Evolutionary conservation across 176 grass and related monocot genomes (phyloP).

Genomic region (Carex pumila): DNA sequence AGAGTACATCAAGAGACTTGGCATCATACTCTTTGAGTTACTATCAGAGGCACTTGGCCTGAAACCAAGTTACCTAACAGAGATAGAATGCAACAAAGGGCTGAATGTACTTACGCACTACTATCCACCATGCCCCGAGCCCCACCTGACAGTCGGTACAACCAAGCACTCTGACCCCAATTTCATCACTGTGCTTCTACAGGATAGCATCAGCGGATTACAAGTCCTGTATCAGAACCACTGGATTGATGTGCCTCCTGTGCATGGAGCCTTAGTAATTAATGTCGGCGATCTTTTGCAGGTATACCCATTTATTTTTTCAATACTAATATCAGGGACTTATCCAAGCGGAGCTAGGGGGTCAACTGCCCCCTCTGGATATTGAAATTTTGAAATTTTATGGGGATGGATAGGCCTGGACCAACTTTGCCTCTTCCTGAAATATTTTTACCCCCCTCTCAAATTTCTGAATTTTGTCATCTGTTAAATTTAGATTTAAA

Average conservation of each 20-base stretch:
- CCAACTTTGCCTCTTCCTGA: no score
- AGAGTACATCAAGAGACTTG: constrained; percentile 2
- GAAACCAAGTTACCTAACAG: background rate
- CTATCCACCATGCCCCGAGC: constrained; percentile 55
- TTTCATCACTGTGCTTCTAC: constrained; percentile 50
- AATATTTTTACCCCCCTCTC: no score
- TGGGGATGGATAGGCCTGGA: no score
- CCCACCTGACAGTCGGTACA: constrained; percentile 28
- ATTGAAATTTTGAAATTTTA: no score
- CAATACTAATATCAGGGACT: background rate
- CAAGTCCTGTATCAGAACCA: constrained; percentile 26
- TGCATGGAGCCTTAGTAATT: constrained; percentile 35
- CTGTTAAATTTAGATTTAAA: no score
- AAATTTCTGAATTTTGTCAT: no score
- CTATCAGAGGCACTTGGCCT: constrained; percentile 45
- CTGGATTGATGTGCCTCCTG: constrained; percentile 40
- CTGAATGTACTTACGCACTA: constrained; percentile 24
- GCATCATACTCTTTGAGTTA: constrained; percentile 24
- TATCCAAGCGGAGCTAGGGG: no score
- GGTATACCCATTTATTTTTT: background rate
- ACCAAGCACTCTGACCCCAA: constrained; percentile 30
- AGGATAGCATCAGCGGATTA: constrained; percentile 42
- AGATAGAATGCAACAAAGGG: constrained; percentile 25
- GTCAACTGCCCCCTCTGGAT: no score
- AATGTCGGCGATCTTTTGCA: constrained; percentile 55